These are phyloP conservation scores for Epicoccum nigrum DNA, from an alignment of 2,329 filamentous ascomycete genomes.

Conservation along the genomic window DNA sequence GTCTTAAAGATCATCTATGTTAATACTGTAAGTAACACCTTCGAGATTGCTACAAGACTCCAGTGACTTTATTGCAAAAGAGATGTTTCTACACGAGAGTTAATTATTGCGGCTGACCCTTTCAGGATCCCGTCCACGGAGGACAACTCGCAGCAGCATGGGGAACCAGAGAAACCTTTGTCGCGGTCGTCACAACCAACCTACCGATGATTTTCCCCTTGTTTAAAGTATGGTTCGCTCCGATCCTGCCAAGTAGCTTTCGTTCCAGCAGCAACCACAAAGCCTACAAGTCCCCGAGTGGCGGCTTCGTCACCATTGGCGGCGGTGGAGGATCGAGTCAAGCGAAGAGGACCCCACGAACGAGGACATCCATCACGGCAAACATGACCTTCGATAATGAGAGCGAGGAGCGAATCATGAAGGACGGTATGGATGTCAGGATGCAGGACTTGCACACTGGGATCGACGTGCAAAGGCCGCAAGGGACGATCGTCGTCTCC, in stretches of 20 bases:
- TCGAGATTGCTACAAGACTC: no score
- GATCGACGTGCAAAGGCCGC: not conserved
- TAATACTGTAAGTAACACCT: slow-evolving; percentile 36
- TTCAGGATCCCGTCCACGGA: slow-evolving; percentile 47
- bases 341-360: slow-evolving; percentile 1
- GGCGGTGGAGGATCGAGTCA: slow-evolving; percentile 16
- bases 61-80: no score
- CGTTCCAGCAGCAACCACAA: slow-evolving; percentile 21
- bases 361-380: slow-evolving; percentile 1
- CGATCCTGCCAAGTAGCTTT: slow-evolving; percentile 17
- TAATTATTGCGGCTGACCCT: not conserved
- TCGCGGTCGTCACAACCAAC: slow-evolving; percentile 54
- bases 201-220: slow-evolving; percentile 46
- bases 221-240: slow-evolving; percentile 19
- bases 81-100: no score
- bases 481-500: slow-evolving; percentile 17
- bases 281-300: slow-evolving; percentile 17
- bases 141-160: slow-evolving; percentile 52
- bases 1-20: slow-evolving; percentile 62
- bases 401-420: slow-evolving; percentile 23
- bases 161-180: slow-evolving; percentile 55
- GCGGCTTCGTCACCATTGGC: slow-evolving; percentile 27
- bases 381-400: slow-evolving; percentile 22
- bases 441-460: slow-evolving; percentile 11
- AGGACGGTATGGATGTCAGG: slow-evolving; percentile 9